Percentiles rank a stretch among this genome's conserved stretches.
Evolutionary conservation across 495 filamentous ascomycete species (phyloP).

Genomic region (Penicillium angulare): DNA sequence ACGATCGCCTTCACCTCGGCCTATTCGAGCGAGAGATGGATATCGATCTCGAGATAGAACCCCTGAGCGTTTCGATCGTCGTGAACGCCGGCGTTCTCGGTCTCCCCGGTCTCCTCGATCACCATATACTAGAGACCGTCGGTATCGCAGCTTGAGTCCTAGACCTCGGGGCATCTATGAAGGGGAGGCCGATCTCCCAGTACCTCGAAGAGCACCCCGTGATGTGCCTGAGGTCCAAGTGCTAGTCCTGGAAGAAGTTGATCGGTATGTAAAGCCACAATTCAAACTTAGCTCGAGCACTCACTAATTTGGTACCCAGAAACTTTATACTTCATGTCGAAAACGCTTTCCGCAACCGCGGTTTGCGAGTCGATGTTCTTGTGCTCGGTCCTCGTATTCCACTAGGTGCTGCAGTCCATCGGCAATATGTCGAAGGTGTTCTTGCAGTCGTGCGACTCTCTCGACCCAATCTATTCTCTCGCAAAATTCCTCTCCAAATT

Average conservation of each 20-base stretch:
- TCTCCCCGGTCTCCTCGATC: slow-evolving; percentile 58
- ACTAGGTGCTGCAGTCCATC: slow-evolving; percentile 71
- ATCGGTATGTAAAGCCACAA: slow-evolving; percentile 49
- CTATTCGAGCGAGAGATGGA: slow-evolving; percentile 64
- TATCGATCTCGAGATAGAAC: slow-evolving; percentile 61
- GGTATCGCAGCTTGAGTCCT: slow-evolving; percentile 71
- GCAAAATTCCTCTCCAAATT: slow-evolving; percentile 74
- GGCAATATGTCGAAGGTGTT: slow-evolving; percentile 87
- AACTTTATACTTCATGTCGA: slow-evolving; percentile 83
- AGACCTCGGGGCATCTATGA: slow-evolving; percentile 50
- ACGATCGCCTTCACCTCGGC: slow-evolving; percentile 60
- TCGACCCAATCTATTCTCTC: slow-evolving; percentile 59
- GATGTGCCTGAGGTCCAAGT: slow-evolving; percentile 92
- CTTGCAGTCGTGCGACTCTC: slow-evolving; percentile 78
- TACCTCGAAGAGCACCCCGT: slow-evolving; percentile 69
- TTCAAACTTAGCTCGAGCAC: background rate
- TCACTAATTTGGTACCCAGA: slow-evolving; percentile 33
- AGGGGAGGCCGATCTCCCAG: slow-evolving; percentile 60
- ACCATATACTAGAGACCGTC: slow-evolving; percentile 52
- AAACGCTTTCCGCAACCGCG: slow-evolving; percentile 64
- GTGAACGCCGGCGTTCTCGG: slow-evolving; percentile 63
- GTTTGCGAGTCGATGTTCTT: slow-evolving; percentile 72
- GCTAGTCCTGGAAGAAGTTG: slow-evolving; percentile 75
- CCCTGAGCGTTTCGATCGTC: slow-evolving; percentile 57
- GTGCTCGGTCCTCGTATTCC: slow-evolving; percentile 74